Percentiles rank a stretch among this genome's conserved stretches.
Conservation (phyloP, 2,329 filamentous ascomycete species). For the Zalaria obscura region DNA sequence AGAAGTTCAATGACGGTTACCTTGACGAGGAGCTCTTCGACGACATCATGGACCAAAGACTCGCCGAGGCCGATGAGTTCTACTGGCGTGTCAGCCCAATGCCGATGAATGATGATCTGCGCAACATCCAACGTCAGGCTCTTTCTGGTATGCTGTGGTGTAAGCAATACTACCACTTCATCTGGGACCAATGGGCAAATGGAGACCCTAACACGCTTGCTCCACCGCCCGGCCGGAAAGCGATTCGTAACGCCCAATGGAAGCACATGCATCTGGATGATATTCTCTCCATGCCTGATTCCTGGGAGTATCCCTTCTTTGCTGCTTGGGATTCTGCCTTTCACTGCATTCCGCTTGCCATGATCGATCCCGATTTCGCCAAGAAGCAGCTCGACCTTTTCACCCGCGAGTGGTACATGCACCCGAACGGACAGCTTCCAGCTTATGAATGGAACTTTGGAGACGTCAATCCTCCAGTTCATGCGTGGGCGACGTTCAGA, state of each 20-base stretch:
- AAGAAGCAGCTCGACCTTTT: slow-evolving; percentile 97
- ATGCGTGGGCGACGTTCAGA: slow-evolving; percentile 90
- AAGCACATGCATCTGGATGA: slow-evolving; percentile 92
- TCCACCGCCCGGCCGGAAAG: slow-evolving; percentile 66
- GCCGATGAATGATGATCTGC: slow-evolving; percentile 83
- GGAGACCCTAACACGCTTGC: slow-evolving; percentile 81
- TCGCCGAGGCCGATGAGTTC: slow-evolving; percentile 88
- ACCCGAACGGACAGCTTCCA: slow-evolving; percentile 88
- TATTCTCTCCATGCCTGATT: slow-evolving; percentile 93
- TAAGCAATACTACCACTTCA: slow-evolving; percentile 91
- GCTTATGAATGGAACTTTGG: slow-evolving; percentile 97
- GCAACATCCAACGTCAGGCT: slow-evolving; percentile 89
- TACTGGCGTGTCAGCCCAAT: slow-evolving; percentile 87
- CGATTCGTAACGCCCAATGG: slow-evolving; percentile 78
- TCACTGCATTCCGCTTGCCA: slow-evolving; percentile 87
- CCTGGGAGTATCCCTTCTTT: slow-evolving; percentile 97
- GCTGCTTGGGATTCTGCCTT: slow-evolving; percentile 96
- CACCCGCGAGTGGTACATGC: slow-evolving; percentile 97
- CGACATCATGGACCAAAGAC: slow-evolving; percentile 72
- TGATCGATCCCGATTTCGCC: slow-evolving; percentile 95
- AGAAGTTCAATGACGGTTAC: slow-evolving; percentile 52
- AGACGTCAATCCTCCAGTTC: slow-evolving; percentile 91
- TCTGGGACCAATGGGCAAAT: slow-evolving; percentile 97
- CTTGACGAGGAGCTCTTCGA: slow-evolving; percentile 90
- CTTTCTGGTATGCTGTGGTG: slow-evolving; percentile 98